These are phyloP conservation scores for Rhizoclosmatium globosum DNA, from an alignment of 192 early-diverging fungal species.

Conservation along the genomic window DNA sequence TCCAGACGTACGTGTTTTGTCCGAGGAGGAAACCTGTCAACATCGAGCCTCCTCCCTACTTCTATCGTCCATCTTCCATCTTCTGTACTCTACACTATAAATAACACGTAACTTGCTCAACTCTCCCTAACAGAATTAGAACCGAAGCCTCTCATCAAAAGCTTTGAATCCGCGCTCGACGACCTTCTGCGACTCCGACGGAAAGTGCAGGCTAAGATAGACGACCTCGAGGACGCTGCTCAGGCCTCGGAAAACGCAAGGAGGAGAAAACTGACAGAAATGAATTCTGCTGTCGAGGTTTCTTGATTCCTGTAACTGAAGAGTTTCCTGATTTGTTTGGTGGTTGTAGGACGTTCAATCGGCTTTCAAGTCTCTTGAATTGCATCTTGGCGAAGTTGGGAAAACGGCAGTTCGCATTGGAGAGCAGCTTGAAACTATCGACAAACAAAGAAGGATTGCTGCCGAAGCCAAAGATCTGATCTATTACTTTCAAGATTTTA, in stretches of 20 bases:
- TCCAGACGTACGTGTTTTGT: neutral
- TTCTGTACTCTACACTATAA: too few relatives aligned
- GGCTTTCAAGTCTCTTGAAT: constrained; percentile 88
- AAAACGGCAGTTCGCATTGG: constrained; percentile 97
- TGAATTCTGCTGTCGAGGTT: constrained; percentile 84
- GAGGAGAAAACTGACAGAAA: constrained; percentile 78
- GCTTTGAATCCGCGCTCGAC: constrained; percentile 86
- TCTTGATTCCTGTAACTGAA: neutral
- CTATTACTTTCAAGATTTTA: constrained; percentile 93
- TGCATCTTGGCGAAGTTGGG: constrained; percentile 89
- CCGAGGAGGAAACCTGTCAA: neutral
- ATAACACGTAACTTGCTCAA: neutral
- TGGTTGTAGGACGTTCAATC: constrained; percentile 79
- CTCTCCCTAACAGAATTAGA: constrained; percentile 69
- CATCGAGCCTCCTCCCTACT: neutral
- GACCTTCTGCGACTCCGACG: constrained; percentile 80
- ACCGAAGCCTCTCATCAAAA: constrained; percentile 90
- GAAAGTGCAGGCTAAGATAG: constrained; percentile 83
- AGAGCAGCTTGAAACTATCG: constrained; percentile 96
- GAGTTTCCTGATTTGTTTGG: neutral
- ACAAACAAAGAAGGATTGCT: constrained; percentile 88
- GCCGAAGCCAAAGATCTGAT: constrained; percentile 90
- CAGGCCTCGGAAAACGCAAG: constrained; percentile 77
- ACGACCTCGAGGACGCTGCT: constrained; percentile 82
- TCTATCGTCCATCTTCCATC: too few relatives aligned